Evolutionary conservation across 176 grass and related monocot species (phyloP), one percentile per base, ranked within the genome.

Genomic region (Paspalum notatum): DNA sequence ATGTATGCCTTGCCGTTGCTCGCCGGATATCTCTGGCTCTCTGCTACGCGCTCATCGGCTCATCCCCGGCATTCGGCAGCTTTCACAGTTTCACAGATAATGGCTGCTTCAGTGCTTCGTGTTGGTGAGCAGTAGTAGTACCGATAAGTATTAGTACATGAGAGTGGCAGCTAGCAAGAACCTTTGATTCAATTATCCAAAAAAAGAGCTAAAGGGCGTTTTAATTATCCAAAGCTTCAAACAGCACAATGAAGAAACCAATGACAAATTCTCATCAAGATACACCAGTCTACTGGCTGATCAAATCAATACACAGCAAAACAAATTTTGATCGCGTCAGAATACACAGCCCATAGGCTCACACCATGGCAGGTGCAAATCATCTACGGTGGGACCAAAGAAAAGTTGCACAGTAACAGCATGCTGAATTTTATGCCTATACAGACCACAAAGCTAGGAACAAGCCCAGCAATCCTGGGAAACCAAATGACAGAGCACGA

Each of bases 401-500:
- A 72, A 83, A 7, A 3, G 45, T 66, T 56, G 54, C 57, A 52
- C 22, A 62, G 14, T 44, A 26, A 41, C 2, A 45, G 12, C 54
- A 5, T 14, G 9, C 20, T 42, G 22, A 26, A 54, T 21, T 70
- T 64, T 83, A 90, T 42, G 84, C 80, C 60, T 80, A 16, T 20
- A 50, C 56, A 75, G 79, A 80, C 74, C 84, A 91, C 80, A 87
- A 79, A 17, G 47, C 62, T 8, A 80, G 47, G 49, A 80, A 76
- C 72, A 87, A 10, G 74, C 62, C 71, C 75, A 84, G 76, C 62
- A 87, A 24, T 25, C 89, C 80, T 15, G 6, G 54, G 9, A 84
- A 25, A 43, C 84, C 18, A 11, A 75, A 6, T 4, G 61, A 80
- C 11, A 64, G 12, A 80, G 75, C 40, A 12, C 10, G 24, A 75